phyloP scores from a whole-genome alignment of 2,329 filamentous ascomycete genomes.

The Fusarium dimerum region DNA sequence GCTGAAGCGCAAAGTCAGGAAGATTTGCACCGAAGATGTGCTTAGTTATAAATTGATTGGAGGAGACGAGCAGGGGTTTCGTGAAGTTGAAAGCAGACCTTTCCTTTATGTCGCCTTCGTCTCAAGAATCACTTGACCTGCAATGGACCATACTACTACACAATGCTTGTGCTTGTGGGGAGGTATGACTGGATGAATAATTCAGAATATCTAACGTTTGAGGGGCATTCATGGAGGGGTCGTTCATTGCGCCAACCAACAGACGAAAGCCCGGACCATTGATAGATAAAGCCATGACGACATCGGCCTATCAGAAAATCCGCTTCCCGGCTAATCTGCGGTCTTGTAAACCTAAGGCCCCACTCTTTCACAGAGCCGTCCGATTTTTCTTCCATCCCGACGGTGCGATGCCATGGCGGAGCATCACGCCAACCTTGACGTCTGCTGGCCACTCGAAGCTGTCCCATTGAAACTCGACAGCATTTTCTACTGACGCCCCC shows the following conservation, averaged over 20 bases:
- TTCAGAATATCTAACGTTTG: not conserved
- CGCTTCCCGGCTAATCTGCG: constrained; percentile 24
- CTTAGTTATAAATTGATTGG: not conserved
- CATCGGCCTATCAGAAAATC: constrained; percentile 24
- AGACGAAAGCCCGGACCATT: not conserved
- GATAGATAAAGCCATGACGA: constrained; percentile 15
- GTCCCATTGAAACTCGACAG: constrained; percentile 22
- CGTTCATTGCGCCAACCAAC: not conserved
- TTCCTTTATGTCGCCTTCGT: not conserved
- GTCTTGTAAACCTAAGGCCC: constrained; percentile 5
- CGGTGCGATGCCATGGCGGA: constrained; percentile 30
- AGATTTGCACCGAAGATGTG: not conserved
- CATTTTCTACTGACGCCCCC: constrained; percentile 12
- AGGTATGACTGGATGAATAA: not conserved
- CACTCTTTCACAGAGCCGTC: constrained; percentile 17
- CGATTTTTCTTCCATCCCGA: constrained; percentile 28
- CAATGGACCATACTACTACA: not conserved
- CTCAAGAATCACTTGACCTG: too few species aligned
- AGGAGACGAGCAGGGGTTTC: not conserved
- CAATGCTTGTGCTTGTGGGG: too few species aligned
- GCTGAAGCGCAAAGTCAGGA: not conserved
- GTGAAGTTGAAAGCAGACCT: not conserved
- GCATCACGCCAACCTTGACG: constrained; percentile 28
- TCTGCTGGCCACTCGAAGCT: constrained; percentile 11
- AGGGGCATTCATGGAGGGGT: not conserved